Percentiles rank a stretch among this genome's conserved stretches.
Conservation (phyloP, 768 basidiomycete genomes). For the Amanita rubescens region DNA sequence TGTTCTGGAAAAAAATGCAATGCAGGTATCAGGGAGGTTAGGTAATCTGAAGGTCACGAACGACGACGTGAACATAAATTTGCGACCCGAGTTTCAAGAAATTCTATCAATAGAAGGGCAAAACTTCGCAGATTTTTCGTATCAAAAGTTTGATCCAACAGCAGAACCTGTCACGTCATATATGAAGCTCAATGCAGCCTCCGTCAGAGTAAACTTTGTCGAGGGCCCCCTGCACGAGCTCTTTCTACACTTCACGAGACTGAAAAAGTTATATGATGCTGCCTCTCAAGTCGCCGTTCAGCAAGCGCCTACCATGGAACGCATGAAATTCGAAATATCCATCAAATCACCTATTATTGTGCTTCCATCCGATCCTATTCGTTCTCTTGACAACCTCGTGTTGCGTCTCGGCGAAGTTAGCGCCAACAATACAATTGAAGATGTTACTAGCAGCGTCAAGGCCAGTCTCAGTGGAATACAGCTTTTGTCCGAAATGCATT, state of each 20-base stretch:
- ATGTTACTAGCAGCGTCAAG: constrained; percentile 46
- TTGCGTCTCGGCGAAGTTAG: constrained; percentile 85
- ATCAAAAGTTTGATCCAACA: constrained; percentile 81
- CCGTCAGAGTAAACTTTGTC: constrained; percentile 82
- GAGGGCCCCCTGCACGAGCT: constrained; percentile 88
- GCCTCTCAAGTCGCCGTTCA: constrained; percentile 92
- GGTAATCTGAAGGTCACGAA: constrained; percentile 81
- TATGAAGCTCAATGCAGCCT: constrained; percentile 77
- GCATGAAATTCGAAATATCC: constrained; percentile 88
- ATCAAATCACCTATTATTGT: constrained; percentile 89
- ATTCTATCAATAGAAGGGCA: constrained; percentile 91
- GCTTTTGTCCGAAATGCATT: constrained; percentile 61
- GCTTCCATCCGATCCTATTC: constrained; percentile 64
- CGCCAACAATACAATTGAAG: constrained; percentile 69
- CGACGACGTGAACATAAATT: constrained; percentile 44
- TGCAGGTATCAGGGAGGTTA: constrained; percentile 74
- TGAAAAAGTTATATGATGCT: constrained; percentile 92
- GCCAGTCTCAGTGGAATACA: constrained; percentile 83
- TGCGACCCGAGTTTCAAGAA: constrained; percentile 67
- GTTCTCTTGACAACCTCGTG: constrained; percentile 60
- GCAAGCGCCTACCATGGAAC: constrained; percentile 85
- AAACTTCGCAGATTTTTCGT: constrained; percentile 89
- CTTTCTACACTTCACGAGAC: constrained; percentile 72
- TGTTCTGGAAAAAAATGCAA: constrained; percentile 59
- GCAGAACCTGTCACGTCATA: constrained; percentile 74